A percentile compares a stretch with the other conserved stretches of the same genome.
These are phyloP conservation scores for Malassezia cuniculi DNA, from an alignment of 1,284 basidiomycete genomes.

Conservation along the genomic window DNA sequence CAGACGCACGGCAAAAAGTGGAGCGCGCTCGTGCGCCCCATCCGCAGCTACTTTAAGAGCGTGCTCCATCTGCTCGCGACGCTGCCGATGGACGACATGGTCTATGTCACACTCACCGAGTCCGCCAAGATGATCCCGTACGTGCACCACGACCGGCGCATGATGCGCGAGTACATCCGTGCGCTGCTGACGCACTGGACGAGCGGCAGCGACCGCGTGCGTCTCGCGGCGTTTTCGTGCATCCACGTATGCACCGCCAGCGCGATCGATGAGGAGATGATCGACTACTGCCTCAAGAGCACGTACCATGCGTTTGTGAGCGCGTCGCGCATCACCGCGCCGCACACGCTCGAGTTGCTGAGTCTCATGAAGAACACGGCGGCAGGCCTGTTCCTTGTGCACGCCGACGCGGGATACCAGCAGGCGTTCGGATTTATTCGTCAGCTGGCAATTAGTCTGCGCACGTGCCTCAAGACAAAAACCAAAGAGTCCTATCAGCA, in stretches of 20 bases:
- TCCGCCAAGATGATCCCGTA: conserved; percentile 41
- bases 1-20: conserved; percentile 46
- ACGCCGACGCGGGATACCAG: conserved; percentile 61
- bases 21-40: conserved; percentile 66
- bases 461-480: conserved; percentile 78
- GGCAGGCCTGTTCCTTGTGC: conserved; percentile 71
- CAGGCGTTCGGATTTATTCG: conserved; percentile 94
- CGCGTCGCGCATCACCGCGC: conserved; percentile 65
- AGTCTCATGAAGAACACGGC: conserved; percentile 98
- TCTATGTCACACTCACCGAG: conserved; percentile 51
- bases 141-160: conserved; percentile 28
- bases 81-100: conserved; percentile 42
- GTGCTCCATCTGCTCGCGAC: conserved; percentile 34
- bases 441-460: conserved; percentile 81
- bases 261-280: conserved; percentile 64
- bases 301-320: conserved; percentile 73
- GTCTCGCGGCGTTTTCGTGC: conserved; percentile 77
- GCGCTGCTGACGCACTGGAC: conserved; percentile 52
- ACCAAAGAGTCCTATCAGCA: conserved; percentile 45
- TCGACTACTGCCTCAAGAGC: conserved; percentile 77
- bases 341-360: conserved; percentile 79
- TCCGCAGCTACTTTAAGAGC: conserved; percentile 54
- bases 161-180: conserved; percentile 34
- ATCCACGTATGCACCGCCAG: conserved; percentile 59
- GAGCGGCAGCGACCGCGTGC: conserved; percentile 63